Conservation (phyloP, 768 basidiomycete species). For the Boletus rufocinnamomeus region DNA sequence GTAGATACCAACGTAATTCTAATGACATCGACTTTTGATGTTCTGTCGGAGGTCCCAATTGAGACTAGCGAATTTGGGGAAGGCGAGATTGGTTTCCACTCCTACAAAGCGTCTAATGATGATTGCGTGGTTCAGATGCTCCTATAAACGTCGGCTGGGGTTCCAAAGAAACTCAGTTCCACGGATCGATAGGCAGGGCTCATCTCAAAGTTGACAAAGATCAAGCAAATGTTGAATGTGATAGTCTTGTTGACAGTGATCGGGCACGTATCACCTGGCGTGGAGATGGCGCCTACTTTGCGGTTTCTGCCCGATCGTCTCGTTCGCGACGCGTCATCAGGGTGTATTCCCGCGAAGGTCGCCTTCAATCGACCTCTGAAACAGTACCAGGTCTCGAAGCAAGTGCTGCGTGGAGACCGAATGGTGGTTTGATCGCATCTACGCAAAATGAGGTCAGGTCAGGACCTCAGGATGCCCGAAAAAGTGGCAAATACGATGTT, state of each 20-base stretch:
- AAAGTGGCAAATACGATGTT: constrained; percentile 74
- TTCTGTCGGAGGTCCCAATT: constrained; percentile 76
- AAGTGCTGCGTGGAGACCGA: constrained; percentile 79
- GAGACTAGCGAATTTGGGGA: constrained; percentile 82
- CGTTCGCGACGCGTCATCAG: constrained; percentile 28
- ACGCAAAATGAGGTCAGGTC: constrained; percentile 78
- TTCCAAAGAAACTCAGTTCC: constrained; percentile 94
- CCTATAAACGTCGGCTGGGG: constrained; percentile 99
- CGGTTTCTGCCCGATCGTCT: constrained; percentile 72
- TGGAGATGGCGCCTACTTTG: constrained; percentile 89
- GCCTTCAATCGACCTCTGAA: constrained; percentile 84
- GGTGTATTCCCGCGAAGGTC: constrained; percentile 47
- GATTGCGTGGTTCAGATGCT: constrained; percentile 52
- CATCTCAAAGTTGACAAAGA: constrained; percentile 54
- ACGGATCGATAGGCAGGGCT: constrained; percentile 89
- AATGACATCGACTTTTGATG: constrained; percentile 89
- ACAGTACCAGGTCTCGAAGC: constrained; percentile 82
- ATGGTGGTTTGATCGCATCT: constrained; percentile 80
- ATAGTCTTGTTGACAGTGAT: constrained; percentile 70
- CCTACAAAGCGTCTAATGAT: constrained; percentile 5
- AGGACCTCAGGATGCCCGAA: constrained; percentile 66
- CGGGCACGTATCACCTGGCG: constrained; percentile 86
- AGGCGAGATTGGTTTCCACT: constrained; percentile 45
- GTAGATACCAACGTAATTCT: constrained; percentile 79
- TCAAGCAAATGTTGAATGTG: constrained; percentile 41